A percentile compares a stretch with the other conserved stretches of the same genome.
Evolutionary conservation across 202 grass and related monocot species (phyloP).

Genomic region (Hordeum pubiflorum): DNA sequence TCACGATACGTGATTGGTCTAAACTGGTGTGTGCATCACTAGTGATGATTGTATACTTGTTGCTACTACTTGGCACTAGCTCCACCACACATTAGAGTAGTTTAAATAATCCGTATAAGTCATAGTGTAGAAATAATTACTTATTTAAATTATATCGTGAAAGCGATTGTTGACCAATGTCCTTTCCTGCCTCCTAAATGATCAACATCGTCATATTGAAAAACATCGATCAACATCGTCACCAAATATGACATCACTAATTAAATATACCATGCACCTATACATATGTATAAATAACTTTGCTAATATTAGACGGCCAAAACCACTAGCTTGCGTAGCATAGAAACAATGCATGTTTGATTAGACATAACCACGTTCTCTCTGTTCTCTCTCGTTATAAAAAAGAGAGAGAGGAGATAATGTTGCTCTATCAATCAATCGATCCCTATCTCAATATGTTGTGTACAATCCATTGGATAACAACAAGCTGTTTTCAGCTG

Average conservation of each 20-base stretch:
- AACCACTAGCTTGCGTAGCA: background rate
- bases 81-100: background rate
- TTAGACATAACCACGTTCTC: background rate
- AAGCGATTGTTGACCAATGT: background rate
- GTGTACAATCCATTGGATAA: background rate
- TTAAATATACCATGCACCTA: no score
- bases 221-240: background rate
- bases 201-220: background rate
- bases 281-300: background rate
- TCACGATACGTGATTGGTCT: slow-evolving; percentile 1
- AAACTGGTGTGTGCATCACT: background rate
- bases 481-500: background rate
- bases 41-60: background rate
- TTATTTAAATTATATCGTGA: background rate
- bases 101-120: background rate
- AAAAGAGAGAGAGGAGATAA: background rate
- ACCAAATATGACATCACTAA: background rate
- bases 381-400: background rate
- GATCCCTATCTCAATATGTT: background rate
- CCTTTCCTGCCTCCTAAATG: background rate
- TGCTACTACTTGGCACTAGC: background rate
- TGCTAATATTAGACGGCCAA: background rate
- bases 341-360: background rate
- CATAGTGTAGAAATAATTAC: background rate
- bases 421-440: background rate